Evolutionary conservation across 805 yeast species (phyloP), one percentile per base, ranked within the genome.

Genomic region (Alloascoidea africana): DNA sequence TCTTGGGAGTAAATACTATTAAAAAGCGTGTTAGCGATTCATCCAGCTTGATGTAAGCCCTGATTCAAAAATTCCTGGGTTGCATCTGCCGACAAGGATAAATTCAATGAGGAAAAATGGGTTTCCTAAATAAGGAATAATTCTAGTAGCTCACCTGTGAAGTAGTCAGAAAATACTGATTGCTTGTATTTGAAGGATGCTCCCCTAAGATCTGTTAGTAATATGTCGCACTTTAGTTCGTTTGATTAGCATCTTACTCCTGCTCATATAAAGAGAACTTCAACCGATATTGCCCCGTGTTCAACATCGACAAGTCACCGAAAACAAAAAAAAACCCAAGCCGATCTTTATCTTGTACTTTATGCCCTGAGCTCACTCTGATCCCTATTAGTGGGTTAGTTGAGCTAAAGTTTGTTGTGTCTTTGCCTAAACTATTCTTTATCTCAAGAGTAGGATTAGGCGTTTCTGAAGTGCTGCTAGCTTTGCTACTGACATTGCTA

Each of bases 321-420:
- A 34, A 34, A 16, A 34, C 36, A 18, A 34, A 34, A 34, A 11
- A 23, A 23, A 23, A 23, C 13, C 30, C 30, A 23, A n/a, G n/a
- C n/a, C 30, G 13, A 23, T n/a, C 30, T 8, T 23, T 8, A 23
- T 23, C 13, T 23, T 23, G 30, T 8, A 23, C 30, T n/a, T 23
- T 23, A 23, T 23, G 30, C 8, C 30, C 30, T n/a, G 30, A 23
- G 51, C 34, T 50, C 59, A 36, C 39, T 46, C 15, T 42, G 45
- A 34, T 53, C 50, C 14, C 48, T 8, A 23, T 23, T 23, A 23
- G n/a, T 8, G 30, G 30, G 30, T n/a, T 23, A 8, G 30, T n/a
- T 8, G 30, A 8, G n/a, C 30, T n/a, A 23, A n/a, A 8, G n/a
- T 23, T 23, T 8, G 8, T 8, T 23, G n/a, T n/a, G 8, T 23